Evolutionary conservation across 352 stramenopile genomes (phyloP).

Genomic region (Pythium dissotocum): DNA sequence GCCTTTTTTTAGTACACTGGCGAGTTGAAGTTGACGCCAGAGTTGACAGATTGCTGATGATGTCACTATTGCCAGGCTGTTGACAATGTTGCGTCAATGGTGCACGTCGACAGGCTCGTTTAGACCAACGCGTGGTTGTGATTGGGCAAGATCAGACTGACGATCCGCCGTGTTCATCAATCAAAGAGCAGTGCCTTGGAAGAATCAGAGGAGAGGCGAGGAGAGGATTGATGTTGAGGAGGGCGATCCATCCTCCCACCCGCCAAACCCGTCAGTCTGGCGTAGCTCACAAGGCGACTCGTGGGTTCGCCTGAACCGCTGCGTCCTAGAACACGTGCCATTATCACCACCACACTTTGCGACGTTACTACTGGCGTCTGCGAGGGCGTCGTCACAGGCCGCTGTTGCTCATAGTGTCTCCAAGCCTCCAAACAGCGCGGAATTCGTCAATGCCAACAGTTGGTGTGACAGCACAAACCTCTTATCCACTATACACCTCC

Average conservation of each 20-base stretch:
- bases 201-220: neutral
- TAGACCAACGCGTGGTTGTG: neutral
- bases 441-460: neutral
- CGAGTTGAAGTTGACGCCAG: neutral
- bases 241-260: too few species aligned
- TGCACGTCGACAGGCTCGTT: neutral
- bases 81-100: conserved; percentile 1
- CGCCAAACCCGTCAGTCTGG: neutral
- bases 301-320: neutral
- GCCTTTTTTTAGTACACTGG: neutral
- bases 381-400: neutral
- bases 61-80: neutral
- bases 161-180: neutral
- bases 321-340: neutral
- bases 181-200: neutral
- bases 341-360: neutral
- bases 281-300: neutral
- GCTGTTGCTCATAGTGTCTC: neutral
- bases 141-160: neutral
- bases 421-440: too few species aligned
- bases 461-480: neutral
- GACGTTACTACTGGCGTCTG: neutral
- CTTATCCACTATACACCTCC: neutral
- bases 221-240: neutral
- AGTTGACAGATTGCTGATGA: conserved; percentile 1